Evolutionary conservation across 805 yeast species (phyloP).

Genomic region (Tetrapisispora arboricola): DNA sequence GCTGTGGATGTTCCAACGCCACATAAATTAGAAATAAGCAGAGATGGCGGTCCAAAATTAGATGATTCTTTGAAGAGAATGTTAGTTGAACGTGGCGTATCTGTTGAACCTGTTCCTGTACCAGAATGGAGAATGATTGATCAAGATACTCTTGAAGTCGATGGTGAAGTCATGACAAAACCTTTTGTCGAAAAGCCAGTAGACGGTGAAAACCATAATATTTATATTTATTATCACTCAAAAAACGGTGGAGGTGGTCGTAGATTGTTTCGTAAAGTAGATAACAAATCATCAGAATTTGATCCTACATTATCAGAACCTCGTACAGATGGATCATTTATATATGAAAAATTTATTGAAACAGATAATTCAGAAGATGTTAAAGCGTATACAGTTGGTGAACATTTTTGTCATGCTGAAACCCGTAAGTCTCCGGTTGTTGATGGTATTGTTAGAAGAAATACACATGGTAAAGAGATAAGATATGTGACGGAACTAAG

Average conservation of each 20-base stretch:
- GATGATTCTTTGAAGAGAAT: slow-evolving; percentile 55
- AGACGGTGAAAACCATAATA: slow-evolving; percentile 97
- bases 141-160: slow-evolving; percentile 69
- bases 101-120: slow-evolving; percentile 38
- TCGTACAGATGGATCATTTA: slow-evolving; percentile 81
- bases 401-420: slow-evolving; percentile 88
- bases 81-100: slow-evolving; percentile 52
- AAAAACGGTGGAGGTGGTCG: slow-evolving; percentile 97
- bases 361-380: slow-evolving; percentile 98
- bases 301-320: slow-evolving; percentile 70
- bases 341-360: slow-evolving; percentile 93
- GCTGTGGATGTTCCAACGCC: slow-evolving; percentile 88
- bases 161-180: slow-evolving; percentile 62
- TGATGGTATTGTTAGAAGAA: slow-evolving; percentile 96
- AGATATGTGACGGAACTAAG: slow-evolving; percentile 77
- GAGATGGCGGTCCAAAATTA: slow-evolving; percentile 94
- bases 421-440: slow-evolving; percentile 98
- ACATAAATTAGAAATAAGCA: slow-evolving; percentile 69
- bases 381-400: slow-evolving; percentile 95
- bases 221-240: slow-evolving; percentile 79
- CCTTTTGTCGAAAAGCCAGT: slow-evolving; percentile 98
- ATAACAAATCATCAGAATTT: slow-evolving; percentile 92
- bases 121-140: slow-evolving; percentile 82
- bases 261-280: slow-evolving; percentile 85
- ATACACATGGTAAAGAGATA: slow-evolving; percentile 94